phyloP scores from a whole-genome alignment of 2,329 filamentous ascomycete genomes.

The Exophiala dermatitidis region DNA sequence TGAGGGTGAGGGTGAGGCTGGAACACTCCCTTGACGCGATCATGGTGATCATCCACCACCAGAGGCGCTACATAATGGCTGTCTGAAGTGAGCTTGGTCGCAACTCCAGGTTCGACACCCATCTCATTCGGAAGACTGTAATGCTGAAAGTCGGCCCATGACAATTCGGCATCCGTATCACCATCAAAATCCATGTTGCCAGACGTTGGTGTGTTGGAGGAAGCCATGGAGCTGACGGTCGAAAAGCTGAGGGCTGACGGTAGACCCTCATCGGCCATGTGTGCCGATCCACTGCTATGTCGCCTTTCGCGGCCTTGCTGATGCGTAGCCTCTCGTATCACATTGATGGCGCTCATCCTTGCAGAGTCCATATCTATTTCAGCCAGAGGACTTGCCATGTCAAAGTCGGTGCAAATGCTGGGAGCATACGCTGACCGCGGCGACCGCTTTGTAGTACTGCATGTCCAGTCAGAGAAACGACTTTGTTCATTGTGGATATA shows the following conservation, averaged over 20 bases:
- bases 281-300: constrained; percentile 22
- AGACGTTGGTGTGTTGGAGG: constrained; percentile 18
- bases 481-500: constrained; percentile 29
- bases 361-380: constrained; percentile 1
- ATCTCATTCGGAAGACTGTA: constrained; percentile 22
- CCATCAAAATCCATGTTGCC: constrained; percentile 11
- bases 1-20: constrained; percentile 8
- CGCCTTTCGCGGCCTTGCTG: constrained; percentile 9
- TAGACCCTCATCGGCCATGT: constrained; percentile 22
- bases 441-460: constrained; percentile 30
- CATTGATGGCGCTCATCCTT: constrained; percentile 1
- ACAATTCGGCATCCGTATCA: constrained; percentile 8
- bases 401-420: constrained; percentile 21
- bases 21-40: constrained; percentile 6
- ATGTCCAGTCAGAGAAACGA: constrained; percentile 38
- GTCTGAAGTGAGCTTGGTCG: constrained; percentile 13
- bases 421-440: constrained; percentile 19
- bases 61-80: constrained; percentile 3
- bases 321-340: not conserved
- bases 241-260: constrained; percentile 31
- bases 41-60: constrained; percentile 19
- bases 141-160: constrained; percentile 21
- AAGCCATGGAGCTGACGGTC: constrained; percentile 33
- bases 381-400: constrained; percentile 16
- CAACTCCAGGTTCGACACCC: constrained; percentile 16